Conservation (phyloP, 2,329 filamentous ascomycete genomes). For the Pseudopithomyces maydicus region DNA sequence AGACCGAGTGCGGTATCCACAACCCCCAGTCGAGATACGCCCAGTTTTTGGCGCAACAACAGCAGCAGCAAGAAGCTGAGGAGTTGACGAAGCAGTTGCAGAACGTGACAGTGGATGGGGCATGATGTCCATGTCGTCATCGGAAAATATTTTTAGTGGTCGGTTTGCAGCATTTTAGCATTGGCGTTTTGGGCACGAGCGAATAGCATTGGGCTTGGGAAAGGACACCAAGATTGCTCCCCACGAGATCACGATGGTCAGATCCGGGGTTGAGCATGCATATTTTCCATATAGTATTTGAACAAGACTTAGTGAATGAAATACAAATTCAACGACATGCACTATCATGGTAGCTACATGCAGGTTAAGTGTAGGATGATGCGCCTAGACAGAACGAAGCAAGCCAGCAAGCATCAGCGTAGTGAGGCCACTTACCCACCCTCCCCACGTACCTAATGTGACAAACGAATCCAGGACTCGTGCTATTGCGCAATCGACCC, state of each 20-base stretch:
- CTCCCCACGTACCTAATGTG: too few relatives aligned
- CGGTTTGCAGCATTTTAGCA: constrained; percentile 45
- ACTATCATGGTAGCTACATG: neutral
- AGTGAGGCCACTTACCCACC: neutral
- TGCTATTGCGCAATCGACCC: constrained; percentile 46
- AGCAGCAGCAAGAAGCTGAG: constrained; percentile 61
- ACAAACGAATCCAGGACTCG: constrained; percentile 25
- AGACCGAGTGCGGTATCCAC: constrained; percentile 99
- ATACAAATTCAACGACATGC: neutral
- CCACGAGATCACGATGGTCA: constrained; percentile 9
- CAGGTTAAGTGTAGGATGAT: neutral
- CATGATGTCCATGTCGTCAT: constrained; percentile 25
- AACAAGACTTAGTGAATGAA: neutral
- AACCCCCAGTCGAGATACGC: constrained; percentile 96
- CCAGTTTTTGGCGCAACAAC: constrained; percentile 78
- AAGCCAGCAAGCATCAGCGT: neutral
- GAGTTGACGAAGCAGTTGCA: constrained; percentile 36
- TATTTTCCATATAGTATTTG: constrained; percentile 1
- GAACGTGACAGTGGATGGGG: constrained; percentile 34
- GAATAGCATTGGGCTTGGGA: constrained; percentile 14
- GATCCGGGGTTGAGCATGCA: constrained; percentile 30
- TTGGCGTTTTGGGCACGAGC: constrained; percentile 44
- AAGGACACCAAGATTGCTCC: constrained; percentile 15
- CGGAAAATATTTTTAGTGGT: constrained; percentile 21
- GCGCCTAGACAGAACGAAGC: neutral